phyloP scores from a whole-genome alignment of 2,329 filamentous ascomycete species.

The Didymosphaeria variabile region DNA sequence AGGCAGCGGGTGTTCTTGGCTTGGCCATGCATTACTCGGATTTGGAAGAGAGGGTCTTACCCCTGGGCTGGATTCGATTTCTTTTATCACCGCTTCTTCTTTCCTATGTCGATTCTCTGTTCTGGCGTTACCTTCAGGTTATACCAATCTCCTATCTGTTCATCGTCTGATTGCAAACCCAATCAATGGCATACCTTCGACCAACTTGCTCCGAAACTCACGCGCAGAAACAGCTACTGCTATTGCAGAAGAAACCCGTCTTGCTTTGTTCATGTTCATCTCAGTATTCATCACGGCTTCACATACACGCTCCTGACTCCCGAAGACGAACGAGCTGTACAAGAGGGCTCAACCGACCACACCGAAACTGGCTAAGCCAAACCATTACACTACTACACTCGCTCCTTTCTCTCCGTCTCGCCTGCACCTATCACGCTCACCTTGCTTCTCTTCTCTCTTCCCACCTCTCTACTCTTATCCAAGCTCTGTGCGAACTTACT shows the following conservation, averaged over 20 bases:
- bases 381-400: not conserved
- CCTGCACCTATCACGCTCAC: slow-evolving; percentile 29
- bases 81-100: not conserved
- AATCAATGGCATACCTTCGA: not conserved
- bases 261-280: not conserved
- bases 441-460: slow-evolving; percentile 38
- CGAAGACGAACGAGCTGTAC: not conserved
- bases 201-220: not conserved
- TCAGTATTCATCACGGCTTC: slow-evolving; percentile 1
- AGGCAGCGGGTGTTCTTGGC: slow-evolving; percentile 2
- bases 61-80: not conserved
- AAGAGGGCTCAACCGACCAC: not conserved
- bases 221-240: not conserved
- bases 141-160: slow-evolving; percentile 5
- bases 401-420: slow-evolving; percentile 17
- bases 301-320: not conserved
- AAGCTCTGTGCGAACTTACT: slow-evolving; percentile 63
- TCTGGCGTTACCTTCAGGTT: not conserved
- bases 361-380: not conserved
- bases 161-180: not conserved
- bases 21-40: not conserved
- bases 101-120: slow-evolving; percentile 7
- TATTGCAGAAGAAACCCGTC: not conserved
- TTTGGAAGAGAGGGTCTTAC: not conserved
- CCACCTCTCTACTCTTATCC: slow-evolving; percentile 40